Evolutionary conservation across 768 basidiomycete genomes (phyloP), one percentile per base, ranked within the genome.

Genomic region (Thelephora aurantiotincta): DNA sequence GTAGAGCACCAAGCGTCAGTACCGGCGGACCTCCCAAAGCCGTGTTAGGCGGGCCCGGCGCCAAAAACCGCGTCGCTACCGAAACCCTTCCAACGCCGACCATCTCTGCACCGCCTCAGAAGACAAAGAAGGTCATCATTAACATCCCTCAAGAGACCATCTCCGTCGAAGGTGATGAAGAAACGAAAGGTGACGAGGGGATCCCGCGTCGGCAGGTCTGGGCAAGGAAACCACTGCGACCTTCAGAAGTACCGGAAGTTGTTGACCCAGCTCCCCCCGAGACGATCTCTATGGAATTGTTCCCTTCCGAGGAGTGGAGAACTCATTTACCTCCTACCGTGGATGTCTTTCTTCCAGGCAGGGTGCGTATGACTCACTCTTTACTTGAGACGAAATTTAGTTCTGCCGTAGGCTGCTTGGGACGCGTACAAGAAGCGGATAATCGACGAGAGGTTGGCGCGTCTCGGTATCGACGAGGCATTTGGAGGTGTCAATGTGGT

Each of bases 11-110:
- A 13, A 75, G 73, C 52, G 52, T 82, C 38, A 85, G 80, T 58
- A 75, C 83, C 36, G 88, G 88, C 11, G 88, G 88, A 6, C 88
- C 88, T n/a, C 88, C 88, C 7, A 91, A 90, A 60, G 88, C 88
- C 0, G 73, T 78, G 0, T 65, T 91, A 2, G 88, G 88, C 14
- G 88, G 88, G 0, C 86, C 82, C 11, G 74, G 77, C 41, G 74
- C 82, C 41, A 90, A 84, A 64, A 70, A 78, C 45, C 83, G 79
- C 60, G 58, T 61, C 11, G 58, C 59, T 12, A 60, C 63, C 22
- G 51, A 62, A 44, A 37, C 59, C 3, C 45, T 60, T 5, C 42
- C 63, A 1, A 63, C 69, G 23, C 58, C 55, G 45, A 51, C 47
- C 23, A 48, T 47, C 9, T 43, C 38, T 19, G 42, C 36, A n/a